Conservation (phyloP, 2,329 filamentous ascomycete species). For the Phoma herbarum region DNA sequence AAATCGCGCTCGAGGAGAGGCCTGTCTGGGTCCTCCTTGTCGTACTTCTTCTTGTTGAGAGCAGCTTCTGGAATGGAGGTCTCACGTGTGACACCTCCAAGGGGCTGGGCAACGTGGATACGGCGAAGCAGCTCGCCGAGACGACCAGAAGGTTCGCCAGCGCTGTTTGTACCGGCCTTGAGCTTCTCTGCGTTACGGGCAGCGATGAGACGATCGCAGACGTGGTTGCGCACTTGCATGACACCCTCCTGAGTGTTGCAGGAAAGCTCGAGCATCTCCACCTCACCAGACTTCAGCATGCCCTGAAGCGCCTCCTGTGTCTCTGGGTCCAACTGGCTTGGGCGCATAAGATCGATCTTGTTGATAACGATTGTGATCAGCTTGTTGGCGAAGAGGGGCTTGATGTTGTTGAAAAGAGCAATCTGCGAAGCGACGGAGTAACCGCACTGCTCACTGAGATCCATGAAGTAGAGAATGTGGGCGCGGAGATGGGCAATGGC, state of each 20-base stretch:
- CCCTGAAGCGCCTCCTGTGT: slow-evolving; percentile 79
- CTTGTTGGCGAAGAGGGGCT: slow-evolving; percentile 96
- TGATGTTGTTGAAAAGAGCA: slow-evolving; percentile 90
- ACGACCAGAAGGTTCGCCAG: slow-evolving; percentile 78
- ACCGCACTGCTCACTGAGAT: slow-evolving; percentile 94
- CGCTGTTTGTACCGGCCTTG: slow-evolving; percentile 83
- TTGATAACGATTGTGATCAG: slow-evolving; percentile 96
- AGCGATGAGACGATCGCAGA: slow-evolving; percentile 90
- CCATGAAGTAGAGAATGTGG: slow-evolving; percentile 97
- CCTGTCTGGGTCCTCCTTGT: slow-evolving; percentile 87
- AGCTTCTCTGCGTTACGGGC: slow-evolving; percentile 95
- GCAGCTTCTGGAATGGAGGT: slow-evolving; percentile 88
- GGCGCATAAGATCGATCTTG: slow-evolving; percentile 93
- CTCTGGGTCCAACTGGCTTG: slow-evolving; percentile 84
- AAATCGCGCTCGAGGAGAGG: slow-evolving; percentile 83
- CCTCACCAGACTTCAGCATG: slow-evolving; percentile 84
- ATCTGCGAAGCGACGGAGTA: slow-evolving; percentile 94
- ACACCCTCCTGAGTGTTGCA: slow-evolving; percentile 96
- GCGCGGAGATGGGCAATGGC: slow-evolving; percentile 96
- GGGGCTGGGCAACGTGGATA: slow-evolving; percentile 96
- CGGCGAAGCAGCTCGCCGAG: slow-evolving; percentile 89
- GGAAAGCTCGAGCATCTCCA: slow-evolving; percentile 91
- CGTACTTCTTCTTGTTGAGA: slow-evolving; percentile 84
- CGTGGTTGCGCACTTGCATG: slow-evolving; percentile 92
- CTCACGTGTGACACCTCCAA: slow-evolving; percentile 80